Conservation (phyloP, 331 rosid genomes). For the Stylosanthes scabra region DNA sequence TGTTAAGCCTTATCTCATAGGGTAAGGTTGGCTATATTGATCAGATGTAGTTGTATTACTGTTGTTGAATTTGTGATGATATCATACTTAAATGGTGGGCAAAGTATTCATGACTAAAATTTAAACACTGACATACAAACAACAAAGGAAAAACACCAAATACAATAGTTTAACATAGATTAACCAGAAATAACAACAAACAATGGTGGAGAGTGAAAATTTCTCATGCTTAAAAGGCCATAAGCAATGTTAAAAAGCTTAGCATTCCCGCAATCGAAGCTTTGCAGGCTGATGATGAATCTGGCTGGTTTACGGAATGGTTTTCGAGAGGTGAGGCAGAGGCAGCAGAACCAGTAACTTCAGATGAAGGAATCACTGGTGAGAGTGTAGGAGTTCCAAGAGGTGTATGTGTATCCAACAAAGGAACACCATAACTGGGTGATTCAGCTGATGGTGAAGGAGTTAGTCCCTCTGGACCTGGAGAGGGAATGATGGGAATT, state of each 20-base stretch:
- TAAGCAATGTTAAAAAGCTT: slow-evolving; percentile 43
- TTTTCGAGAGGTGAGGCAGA: slow-evolving; percentile 44
- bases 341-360: slow-evolving; percentile 36
- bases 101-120: too few relatives aligned
- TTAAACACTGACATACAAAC: too few relatives aligned
- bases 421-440: slow-evolving; percentile 32
- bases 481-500: slow-evolving; percentile 45
- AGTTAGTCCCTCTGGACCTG: slow-evolving; percentile 42
- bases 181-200: slow-evolving; percentile 35
- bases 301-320: slow-evolving; percentile 46
- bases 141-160: slow-evolving; percentile 35
- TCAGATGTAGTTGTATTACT: too few relatives aligned
- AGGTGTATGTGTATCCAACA: slow-evolving; percentile 33
- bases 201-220: slow-evolving; percentile 10
- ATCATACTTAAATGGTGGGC: too few relatives aligned
- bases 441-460: slow-evolving; percentile 43
- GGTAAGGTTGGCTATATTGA: too few relatives aligned
- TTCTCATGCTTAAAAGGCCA: slow-evolving; percentile 43
- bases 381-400: slow-evolving; percentile 45
- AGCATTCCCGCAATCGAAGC: slow-evolving; percentile 38
- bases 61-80: too few relatives aligned
- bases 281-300: slow-evolving; percentile 49
- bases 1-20: neutral
- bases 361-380: slow-evolving; percentile 57
- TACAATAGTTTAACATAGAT: slow-evolving; percentile 32